A percentile compares a stretch with the other conserved stretches of the same genome.
Evolutionary conservation across 1,139 yeast genomes (phyloP).

Genomic region (Pneumocystis wakefieldiae): DNA sequence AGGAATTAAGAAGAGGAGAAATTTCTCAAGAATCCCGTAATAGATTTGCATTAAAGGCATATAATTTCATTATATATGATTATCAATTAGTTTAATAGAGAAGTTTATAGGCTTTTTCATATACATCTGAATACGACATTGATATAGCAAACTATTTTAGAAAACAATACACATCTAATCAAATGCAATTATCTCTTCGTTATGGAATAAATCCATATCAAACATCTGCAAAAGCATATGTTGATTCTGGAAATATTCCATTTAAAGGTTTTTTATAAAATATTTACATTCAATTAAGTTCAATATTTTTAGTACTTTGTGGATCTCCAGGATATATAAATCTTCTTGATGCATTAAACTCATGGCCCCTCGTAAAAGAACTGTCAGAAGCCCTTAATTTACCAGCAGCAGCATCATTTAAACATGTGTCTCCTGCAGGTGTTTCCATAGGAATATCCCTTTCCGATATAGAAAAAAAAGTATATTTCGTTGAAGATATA

Average conservation of each 20-base stretch:
- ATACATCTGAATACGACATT: slow-evolving; percentile 92
- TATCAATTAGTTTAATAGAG: not conserved
- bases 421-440: slow-evolving; percentile 98
- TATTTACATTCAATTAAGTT: not conserved
- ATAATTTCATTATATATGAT: not conserved
- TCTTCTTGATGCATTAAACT: slow-evolving; percentile 85
- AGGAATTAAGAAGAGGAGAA: slow-evolving; percentile 58
- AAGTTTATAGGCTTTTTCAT: slow-evolving; percentile 59
- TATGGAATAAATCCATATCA: slow-evolving; percentile 99
- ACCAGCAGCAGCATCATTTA: slow-evolving; percentile 98
- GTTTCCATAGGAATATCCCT: slow-evolving; percentile 93
- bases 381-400: slow-evolving; percentile 82
- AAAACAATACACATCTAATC: slow-evolving; percentile 69
- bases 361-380: slow-evolving; percentile 98
- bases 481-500: slow-evolving; percentile 87
- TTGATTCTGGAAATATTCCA: slow-evolving; percentile 72
- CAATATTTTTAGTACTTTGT: slow-evolving; percentile 38
- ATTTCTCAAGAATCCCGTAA: slow-evolving; percentile 63
- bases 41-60: slow-evolving; percentile 58
- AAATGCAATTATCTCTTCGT: slow-evolving; percentile 80
- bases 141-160: slow-evolving; percentile 94
- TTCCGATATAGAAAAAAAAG: slow-evolving; percentile 77
- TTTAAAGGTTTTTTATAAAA: slow-evolving; percentile 34
- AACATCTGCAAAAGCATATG: slow-evolving; percentile 96
- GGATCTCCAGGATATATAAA: slow-evolving; percentile 98